Evolutionary conservation across 257 asterid genomes (phyloP).

Genomic region (Rubia yunnanensis): DNA sequence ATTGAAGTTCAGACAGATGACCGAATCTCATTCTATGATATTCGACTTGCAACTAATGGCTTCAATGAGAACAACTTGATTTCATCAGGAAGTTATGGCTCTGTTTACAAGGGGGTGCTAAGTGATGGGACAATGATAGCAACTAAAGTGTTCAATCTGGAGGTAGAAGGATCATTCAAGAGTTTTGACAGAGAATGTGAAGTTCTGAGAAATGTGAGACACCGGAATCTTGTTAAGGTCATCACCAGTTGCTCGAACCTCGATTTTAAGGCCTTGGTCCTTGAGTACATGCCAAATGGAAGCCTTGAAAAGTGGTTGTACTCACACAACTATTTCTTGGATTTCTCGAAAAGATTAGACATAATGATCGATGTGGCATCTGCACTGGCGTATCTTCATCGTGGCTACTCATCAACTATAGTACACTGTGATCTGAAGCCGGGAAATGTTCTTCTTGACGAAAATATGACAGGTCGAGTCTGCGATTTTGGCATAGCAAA

Average conservation of each 20-base stretch:
- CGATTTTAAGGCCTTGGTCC: not conserved
- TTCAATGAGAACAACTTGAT: not conserved
- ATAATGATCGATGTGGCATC: conserved; percentile 3
- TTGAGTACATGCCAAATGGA: no score
- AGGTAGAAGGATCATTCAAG: not conserved
- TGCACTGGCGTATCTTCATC: conserved; percentile 1
- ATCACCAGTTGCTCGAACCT: not conserved
- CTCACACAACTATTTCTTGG: not conserved
- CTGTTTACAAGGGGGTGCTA: not conserved
- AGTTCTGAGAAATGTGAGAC: not conserved
- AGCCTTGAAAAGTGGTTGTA: conserved; percentile 3
- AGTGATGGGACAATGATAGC: not conserved
- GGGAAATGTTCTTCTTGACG: not conserved
- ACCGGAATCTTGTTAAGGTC: not conserved
- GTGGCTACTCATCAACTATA: conserved; percentile 3
- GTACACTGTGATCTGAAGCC: conserved; percentile 4
- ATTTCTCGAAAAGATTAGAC: not conserved
- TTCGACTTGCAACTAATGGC: not conserved
- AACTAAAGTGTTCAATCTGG: not conserved
- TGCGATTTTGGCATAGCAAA: conserved; percentile 1
- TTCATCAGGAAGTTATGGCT: not conserved
- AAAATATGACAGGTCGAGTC: not conserved
- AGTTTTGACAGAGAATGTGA: not conserved
- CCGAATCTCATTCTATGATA: not conserved
- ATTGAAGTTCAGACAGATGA: not conserved